These are phyloP conservation scores for Oehlia diaphana DNA, from an alignment of 192 early-diverging fungal genomes.

Conservation along the genomic window DNA sequence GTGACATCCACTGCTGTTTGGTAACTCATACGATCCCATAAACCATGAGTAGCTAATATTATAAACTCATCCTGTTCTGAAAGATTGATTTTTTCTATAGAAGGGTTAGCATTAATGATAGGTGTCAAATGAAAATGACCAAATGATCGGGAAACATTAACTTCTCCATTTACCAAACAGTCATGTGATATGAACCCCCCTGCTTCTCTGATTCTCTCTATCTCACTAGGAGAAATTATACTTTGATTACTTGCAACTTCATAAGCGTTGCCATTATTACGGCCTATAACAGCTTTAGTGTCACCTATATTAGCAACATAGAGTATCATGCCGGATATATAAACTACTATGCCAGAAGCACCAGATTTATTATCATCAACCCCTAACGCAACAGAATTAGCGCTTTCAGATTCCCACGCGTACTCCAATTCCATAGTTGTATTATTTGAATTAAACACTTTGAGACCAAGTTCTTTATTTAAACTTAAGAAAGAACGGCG, in stretches of 20 bases:
- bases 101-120: slow-evolving; percentile 83
- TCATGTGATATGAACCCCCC: slow-evolving; percentile 79
- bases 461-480: slow-evolving; percentile 76
- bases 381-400: slow-evolving; percentile 16
- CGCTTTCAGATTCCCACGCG: neutral
- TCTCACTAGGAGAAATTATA: slow-evolving; percentile 66
- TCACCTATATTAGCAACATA: slow-evolving; percentile 90
- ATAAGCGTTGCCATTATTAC: slow-evolving; percentile 64
- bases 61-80: slow-evolving; percentile 81
- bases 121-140: slow-evolving; percentile 85
- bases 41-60: slow-evolving; percentile 69
- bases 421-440: slow-evolving; percentile 27
- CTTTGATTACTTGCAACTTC: slow-evolving; percentile 74
- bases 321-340: slow-evolving; percentile 72
- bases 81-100: slow-evolving; percentile 67
- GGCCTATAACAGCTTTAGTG: slow-evolving; percentile 75
- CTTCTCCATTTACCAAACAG: slow-evolving; percentile 73
- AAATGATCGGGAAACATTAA: slow-evolving; percentile 77
- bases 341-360: slow-evolving; percentile 79
- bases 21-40: slow-evolving; percentile 80
- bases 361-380: slow-evolving; percentile 58
- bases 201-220: slow-evolving; percentile 73
- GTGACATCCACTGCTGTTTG: slow-evolving; percentile 86
- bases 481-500: slow-evolving; percentile 81
- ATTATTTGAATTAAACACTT: slow-evolving; percentile 26